A percentile compares a stretch with the other conserved stretches of the same genome.
phyloP scores from a whole-genome alignment of 805 yeast genomes.

The Nakazawaea laoshanensis region DNA sequence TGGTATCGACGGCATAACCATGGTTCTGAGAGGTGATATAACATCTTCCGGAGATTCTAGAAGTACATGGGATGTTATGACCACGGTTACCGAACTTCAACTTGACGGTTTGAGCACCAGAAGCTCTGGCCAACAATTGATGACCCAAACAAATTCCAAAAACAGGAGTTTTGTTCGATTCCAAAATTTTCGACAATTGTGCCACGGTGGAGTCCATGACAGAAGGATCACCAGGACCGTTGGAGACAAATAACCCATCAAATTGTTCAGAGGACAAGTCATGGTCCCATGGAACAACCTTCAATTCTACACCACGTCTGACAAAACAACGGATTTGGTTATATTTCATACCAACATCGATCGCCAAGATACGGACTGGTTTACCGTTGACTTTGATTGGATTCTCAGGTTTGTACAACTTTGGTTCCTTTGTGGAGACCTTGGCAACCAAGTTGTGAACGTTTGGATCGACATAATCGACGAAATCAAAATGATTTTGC shows the following conservation, averaged over 20 bases:
- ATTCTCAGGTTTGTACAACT: slow-evolving; percentile 59
- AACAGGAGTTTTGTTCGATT: slow-evolving; percentile 71
- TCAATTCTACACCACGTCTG: slow-evolving; percentile 89
- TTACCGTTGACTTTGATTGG: slow-evolving; percentile 58
- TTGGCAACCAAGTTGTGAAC: slow-evolving; percentile 83
- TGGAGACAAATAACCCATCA: slow-evolving; percentile 93
- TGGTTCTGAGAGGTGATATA: slow-evolving; percentile 98
- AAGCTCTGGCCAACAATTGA: slow-evolving; percentile 89
- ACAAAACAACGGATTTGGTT: slow-evolving; percentile 97
- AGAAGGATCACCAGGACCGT: slow-evolving; percentile 99
- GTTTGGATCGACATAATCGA: slow-evolving; percentile 94
- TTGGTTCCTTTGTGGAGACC: slow-evolving; percentile 76
- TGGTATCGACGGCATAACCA: slow-evolving; percentile 92
- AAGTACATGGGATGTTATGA: slow-evolving; percentile 95
- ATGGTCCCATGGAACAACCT: slow-evolving; percentile 94
- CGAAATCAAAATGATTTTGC: slow-evolving; percentile 56
- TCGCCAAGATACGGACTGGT: slow-evolving; percentile 72
- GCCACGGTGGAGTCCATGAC: slow-evolving; percentile 63
- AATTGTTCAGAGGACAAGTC: slow-evolving; percentile 74
- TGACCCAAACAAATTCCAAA: slow-evolving; percentile 99
- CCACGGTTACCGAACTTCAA: slow-evolving; percentile 98
- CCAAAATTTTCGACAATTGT: slow-evolving; percentile 49
- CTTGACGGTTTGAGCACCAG: slow-evolving; percentile 89
- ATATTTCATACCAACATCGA: slow-evolving; percentile 97
- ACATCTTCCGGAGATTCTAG: slow-evolving; percentile 85